Evolutionary conservation across 805 yeast species (phyloP), one percentile per base, ranked within the genome.

Genomic region (Maudiozyma barnettii): DNA sequence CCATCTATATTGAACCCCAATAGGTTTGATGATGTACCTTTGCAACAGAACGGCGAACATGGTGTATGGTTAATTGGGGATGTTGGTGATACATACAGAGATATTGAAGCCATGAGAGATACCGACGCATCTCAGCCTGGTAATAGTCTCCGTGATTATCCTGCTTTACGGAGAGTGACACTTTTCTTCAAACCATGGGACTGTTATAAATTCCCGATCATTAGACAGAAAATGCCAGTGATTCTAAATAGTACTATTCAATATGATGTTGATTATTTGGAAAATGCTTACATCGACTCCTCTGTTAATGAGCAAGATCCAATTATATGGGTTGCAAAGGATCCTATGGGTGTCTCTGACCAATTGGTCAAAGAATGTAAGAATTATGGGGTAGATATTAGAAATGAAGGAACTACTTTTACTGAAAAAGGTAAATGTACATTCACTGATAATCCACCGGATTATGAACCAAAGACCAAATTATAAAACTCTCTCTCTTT

Each of bases 271-370:
- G 65, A 57, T 18, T 68, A 60, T 41, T 44, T 61, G 38, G 60
- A 61, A 5, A 46, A 57, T 7, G 68, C 72, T 1, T 62, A 59
- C 49, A 55, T 58, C 14, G 61, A 61, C 29, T 64, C 67, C 18
- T 50, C 53, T 39, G 64, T 62, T 12, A 50, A 50, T 16, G 63
- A 58, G 40, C 51, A 53, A 26, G 62, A 54, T 36, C 86, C 88
- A 29, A 74, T 75, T 48, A 69, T 83, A 44, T 85, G 95, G 95
- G 69, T 84, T 51, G 79, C 84, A 39, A 75, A 69, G 54, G 95
- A 85, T 63, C 68, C 75, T 5, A 66, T 79, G 69, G 91, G 93
- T 5, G 70, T 85, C 46, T 75, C 85, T 16, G 74, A 74, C 44
- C 72, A 74, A 48, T 81, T 82, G 59, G 74, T 80, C 51, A 68